A percentile compares a stretch with the other conserved stretches of the same genome.
phyloP scores from a whole-genome alignment of 345 rosid genomes.

The Capsella bursapastoris region DNA sequence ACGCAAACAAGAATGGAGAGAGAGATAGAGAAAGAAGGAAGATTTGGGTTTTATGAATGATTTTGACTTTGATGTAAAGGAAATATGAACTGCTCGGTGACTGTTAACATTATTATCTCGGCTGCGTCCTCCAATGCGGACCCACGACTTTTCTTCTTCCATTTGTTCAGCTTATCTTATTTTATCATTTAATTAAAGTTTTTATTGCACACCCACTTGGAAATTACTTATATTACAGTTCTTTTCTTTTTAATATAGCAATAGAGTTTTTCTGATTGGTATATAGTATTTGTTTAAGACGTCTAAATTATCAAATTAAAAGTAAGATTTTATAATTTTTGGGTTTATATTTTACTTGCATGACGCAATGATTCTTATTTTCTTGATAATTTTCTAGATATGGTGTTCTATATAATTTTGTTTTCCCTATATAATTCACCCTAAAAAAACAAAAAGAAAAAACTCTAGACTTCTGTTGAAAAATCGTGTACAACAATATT shows the following conservation, averaged over 20 bases:
- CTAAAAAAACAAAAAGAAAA: neutral
- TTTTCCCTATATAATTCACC: neutral
- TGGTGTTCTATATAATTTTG: neutral
- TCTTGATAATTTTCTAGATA: neutral
- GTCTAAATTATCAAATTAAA: too few species aligned
- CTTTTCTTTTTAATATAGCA: too few species aligned
- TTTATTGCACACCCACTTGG: neutral
- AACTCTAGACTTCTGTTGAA: neutral
- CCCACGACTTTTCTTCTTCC: conserved; percentile 55
- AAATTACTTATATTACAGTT: too few species aligned
- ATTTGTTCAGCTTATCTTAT: neutral
- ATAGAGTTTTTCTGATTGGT: too few species aligned
- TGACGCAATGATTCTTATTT: neutral
- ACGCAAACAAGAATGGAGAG: conserved; percentile 1
- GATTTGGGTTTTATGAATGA: conserved; percentile 26
- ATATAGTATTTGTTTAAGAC: too few species aligned
- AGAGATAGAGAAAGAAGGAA: neutral
- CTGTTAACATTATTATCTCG: conserved; percentile 27
- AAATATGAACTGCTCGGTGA: conserved; percentile 44
- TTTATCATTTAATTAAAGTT: neutral
- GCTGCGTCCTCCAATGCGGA: conserved; percentile 43
- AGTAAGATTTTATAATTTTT: too few species aligned
- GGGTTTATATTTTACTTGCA: too few species aligned
- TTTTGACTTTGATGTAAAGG: conserved; percentile 36
- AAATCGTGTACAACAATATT: neutral